Evolutionary conservation across 176 grass and related monocot species (phyloP).

Genomic region (Panicum miliaceum): DNA sequence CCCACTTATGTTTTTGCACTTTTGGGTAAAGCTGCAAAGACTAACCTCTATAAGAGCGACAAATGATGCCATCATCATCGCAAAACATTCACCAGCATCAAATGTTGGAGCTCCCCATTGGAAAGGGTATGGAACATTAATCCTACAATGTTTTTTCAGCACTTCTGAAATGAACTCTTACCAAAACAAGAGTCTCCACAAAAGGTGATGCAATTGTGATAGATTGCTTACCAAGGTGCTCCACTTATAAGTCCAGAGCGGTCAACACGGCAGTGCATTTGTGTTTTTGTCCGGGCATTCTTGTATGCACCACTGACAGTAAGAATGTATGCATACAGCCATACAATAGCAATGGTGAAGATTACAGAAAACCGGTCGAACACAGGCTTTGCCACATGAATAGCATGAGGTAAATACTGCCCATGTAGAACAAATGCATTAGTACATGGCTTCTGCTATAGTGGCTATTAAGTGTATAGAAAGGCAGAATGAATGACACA

Average conservation of each 20-base stretch:
- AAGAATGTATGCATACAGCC: constrained; percentile 87
- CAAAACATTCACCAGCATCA: constrained; percentile 92
- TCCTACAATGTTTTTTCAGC: constrained; percentile 48
- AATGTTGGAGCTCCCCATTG: constrained; percentile 96
- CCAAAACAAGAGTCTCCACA: neutral
- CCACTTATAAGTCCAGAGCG: constrained; percentile 80
- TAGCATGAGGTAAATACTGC: constrained; percentile 81
- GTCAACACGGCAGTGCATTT: constrained; percentile 88
- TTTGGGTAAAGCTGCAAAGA: neutral
- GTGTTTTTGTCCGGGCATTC: constrained; percentile 69
- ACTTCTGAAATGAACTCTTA: neutral
- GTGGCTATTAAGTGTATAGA: neutral
- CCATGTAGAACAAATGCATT: neutral
- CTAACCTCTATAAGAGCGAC: constrained; percentile 87
- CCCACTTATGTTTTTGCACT: neutral
- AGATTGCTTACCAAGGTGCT: constrained; percentile 68
- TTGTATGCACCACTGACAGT: constrained; percentile 85
- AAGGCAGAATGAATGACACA: neutral
- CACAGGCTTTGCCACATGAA: constrained; percentile 56
- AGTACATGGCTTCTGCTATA: constrained; percentile 22
- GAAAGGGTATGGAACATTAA: constrained; percentile 85
- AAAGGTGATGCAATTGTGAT: neutral
- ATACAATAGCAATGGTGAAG: constrained; percentile 84
- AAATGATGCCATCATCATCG: constrained; percentile 94
- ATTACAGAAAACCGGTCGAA: constrained; percentile 82